Conservation (phyloP, 164 flowering plant species). For the Macadamia integrifolia region DNA sequence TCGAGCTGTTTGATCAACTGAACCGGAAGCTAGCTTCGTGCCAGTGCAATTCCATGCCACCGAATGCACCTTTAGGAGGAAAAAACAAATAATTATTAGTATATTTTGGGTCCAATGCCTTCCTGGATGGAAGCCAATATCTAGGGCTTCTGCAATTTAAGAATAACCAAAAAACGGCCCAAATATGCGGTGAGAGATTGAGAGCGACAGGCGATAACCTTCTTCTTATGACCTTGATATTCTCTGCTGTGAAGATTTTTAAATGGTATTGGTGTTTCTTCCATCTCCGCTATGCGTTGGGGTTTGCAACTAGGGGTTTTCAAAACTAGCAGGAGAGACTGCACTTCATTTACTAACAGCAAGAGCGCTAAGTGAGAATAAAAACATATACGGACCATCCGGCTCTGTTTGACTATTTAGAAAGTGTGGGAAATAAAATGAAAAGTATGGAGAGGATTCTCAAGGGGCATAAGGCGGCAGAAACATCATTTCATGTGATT, state of each 20-base stretch:
- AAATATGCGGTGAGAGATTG: neutral
- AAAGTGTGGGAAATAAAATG: too few relatives aligned
- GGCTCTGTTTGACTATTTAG: too few relatives aligned
- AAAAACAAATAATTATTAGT: neutral
- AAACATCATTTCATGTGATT: too few relatives aligned
- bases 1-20: constrained; percentile 93
- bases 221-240: constrained; percentile 91
- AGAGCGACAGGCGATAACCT: constrained; percentile 12
- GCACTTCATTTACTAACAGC: too few relatives aligned
- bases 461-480: too few relatives aligned
- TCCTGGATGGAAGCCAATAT: neutral
- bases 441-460: too few relatives aligned
- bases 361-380: too few relatives aligned
- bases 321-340: neutral
- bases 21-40: constrained; percentile 91
- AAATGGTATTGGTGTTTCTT: constrained; percentile 14
- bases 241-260: constrained; percentile 82
- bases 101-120: neutral
- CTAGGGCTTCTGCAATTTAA: neutral
- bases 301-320: too few relatives aligned
- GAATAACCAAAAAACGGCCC: neutral
- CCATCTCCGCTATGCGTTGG: constrained; percentile 25
- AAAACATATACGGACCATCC: too few relatives aligned
- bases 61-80: constrained; percentile 66
- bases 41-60: constrained; percentile 98